Evolutionary conservation across 176 grass and related monocot species (phyloP).

Genomic region (Hyparrhenia diplandra): DNA sequence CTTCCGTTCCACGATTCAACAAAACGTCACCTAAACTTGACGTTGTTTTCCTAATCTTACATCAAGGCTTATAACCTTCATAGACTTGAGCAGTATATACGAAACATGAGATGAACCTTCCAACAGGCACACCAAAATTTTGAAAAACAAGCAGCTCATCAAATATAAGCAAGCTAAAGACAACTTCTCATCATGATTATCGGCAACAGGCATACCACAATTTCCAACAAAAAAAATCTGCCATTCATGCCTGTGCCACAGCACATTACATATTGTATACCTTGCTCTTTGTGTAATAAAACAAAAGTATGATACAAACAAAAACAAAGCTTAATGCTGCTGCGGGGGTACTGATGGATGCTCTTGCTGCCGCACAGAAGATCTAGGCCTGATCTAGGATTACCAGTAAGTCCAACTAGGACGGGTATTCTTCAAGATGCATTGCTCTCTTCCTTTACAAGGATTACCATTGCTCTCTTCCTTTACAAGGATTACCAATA

Average conservation of each 20-base stretch:
- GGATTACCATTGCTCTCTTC: background rate
- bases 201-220: background rate
- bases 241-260: background rate
- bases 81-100: background rate
- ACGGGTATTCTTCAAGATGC: background rate
- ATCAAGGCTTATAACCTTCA: no score
- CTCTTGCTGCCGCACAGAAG: background rate
- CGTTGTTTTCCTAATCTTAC: no score
- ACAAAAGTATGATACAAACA: constrained; percentile 3
- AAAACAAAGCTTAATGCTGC: background rate
- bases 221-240: background rate
- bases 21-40: no score
- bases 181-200: background rate
- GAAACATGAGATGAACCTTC: background rate
- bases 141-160: background rate
- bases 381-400: no score
- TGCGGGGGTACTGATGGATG: background rate
- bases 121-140: background rate
- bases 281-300: background rate
- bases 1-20: no score
- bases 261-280: constrained; percentile 2
- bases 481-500: background rate
- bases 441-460: background rate
- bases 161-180: background rate
- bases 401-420: no score